Conservation (phyloP, 164 flowering plant species). For the Umbilicus rupestris region DNA sequence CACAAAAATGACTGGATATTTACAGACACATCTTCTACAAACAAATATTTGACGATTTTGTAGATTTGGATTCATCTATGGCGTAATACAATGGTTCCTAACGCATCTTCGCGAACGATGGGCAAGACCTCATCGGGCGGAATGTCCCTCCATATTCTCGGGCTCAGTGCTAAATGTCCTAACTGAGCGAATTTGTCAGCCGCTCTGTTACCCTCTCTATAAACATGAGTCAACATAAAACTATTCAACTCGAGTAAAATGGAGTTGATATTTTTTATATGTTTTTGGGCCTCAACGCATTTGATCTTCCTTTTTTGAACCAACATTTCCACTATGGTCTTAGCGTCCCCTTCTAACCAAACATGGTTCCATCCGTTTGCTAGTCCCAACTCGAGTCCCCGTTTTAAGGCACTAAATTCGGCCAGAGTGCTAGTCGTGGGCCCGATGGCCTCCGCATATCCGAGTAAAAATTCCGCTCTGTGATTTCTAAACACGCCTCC, state of each 20-base stretch:
- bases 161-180: constrained; percentile 39
- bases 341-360: constrained; percentile 76
- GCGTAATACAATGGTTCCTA: neutral
- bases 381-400: constrained; percentile 55
- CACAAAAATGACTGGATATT: too few relatives aligned
- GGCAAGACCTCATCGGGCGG: constrained; percentile 41
- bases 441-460: constrained; percentile 67
- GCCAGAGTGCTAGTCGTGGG: constrained; percentile 43
- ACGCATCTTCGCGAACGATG: constrained; percentile 52
- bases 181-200: constrained; percentile 64
- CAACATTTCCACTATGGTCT: constrained; percentile 43
- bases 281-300: constrained; percentile 28
- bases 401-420: constrained; percentile 40
- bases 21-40: too few relatives aligned
- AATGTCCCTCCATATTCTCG: constrained; percentile 37
- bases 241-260: constrained; percentile 39
- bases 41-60: too few relatives aligned
- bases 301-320: constrained; percentile 18
- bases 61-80: constrained; percentile 7
- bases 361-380: constrained; percentile 58
- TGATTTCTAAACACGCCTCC: constrained; percentile 69
- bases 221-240: constrained; percentile 39
- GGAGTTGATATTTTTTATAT: constrained; percentile 29
- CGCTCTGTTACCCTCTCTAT: constrained; percentile 61
- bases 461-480: constrained; percentile 51